Evolutionary conservation across 1,284 basidiomycete species (phyloP).

Genomic region (Sanguinoderma infundibulare): DNA sequence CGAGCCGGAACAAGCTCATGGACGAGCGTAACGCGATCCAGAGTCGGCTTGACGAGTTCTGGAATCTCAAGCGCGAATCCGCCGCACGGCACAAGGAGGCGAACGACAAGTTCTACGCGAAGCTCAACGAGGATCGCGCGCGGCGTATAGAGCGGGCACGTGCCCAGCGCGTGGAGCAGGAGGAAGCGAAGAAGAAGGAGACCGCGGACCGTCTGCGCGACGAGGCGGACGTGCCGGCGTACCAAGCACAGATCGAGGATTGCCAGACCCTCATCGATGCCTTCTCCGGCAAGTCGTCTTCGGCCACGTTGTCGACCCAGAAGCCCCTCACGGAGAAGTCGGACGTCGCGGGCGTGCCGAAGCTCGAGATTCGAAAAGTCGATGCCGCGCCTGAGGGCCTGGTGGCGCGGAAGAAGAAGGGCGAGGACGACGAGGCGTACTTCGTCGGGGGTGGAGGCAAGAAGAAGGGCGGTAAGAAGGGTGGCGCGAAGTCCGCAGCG

Average conservation of each 20-base stretch:
- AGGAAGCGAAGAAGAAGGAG: slow-evolving; percentile 84
- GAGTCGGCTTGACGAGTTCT: slow-evolving; percentile 75
- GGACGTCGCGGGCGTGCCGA: slow-evolving; percentile 76
- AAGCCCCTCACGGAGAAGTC: slow-evolving; percentile 41
- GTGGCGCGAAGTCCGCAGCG: slow-evolving; percentile 45
- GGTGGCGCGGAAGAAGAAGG: slow-evolving; percentile 90
- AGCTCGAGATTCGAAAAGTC: slow-evolving; percentile 86
- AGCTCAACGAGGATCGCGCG: slow-evolving; percentile 85
- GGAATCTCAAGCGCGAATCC: slow-evolving; percentile 80
- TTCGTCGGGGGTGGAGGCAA: slow-evolving; percentile 75
- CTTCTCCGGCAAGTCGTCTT: slow-evolving; percentile 77
- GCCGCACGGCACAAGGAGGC: slow-evolving; percentile 75
- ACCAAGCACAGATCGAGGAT: slow-evolving; percentile 94
- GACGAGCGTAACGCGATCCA: slow-evolving; percentile 86
- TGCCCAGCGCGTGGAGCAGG: slow-evolving; percentile 83
- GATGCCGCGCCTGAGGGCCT: slow-evolving; percentile 74
- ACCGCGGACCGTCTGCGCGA: slow-evolving; percentile 85
- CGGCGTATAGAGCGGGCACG: slow-evolving; percentile 82
- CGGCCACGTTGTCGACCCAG: slow-evolving; percentile 44
- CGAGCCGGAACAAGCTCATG: slow-evolving; percentile 83
- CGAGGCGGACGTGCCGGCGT: slow-evolving; percentile 91
- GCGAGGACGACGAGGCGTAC: slow-evolving; percentile 83
- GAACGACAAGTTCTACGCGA: slow-evolving; percentile 81
- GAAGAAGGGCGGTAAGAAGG: slow-evolving; percentile 78
- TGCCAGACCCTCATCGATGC: slow-evolving; percentile 93